Evolutionary conservation across 2,329 filamentous ascomycete genomes (phyloP).

Genomic region (Hypomyces perniciosus): DNA sequence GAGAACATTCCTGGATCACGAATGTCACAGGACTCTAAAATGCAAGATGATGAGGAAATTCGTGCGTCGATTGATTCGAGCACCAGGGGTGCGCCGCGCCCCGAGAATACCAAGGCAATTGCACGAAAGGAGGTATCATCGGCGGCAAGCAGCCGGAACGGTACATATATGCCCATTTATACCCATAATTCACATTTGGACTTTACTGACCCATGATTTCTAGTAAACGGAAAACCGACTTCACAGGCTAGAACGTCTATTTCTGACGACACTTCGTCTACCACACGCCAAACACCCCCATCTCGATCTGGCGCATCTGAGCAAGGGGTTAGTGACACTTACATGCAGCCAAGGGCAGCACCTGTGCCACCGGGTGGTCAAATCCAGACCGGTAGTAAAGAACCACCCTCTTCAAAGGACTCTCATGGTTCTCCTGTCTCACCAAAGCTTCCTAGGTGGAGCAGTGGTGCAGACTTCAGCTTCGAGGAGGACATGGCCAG

Average conservation of each 20-base stretch:
- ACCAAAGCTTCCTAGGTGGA: slow-evolving; percentile 67
- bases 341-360: slow-evolving; percentile 53
- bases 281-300: slow-evolving; percentile 19
- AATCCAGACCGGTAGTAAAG: slow-evolving; percentile 37
- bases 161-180: slow-evolving; percentile 31
- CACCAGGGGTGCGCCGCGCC: slow-evolving; percentile 34
- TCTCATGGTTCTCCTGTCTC: slow-evolving; percentile 42
- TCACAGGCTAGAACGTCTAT: slow-evolving; percentile 18
- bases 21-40: slow-evolving; percentile 54
- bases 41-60: slow-evolving; percentile 48
- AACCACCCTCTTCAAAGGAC: slow-evolving; percentile 41
- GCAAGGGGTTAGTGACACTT: slow-evolving; percentile 39
- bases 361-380: slow-evolving; percentile 43
- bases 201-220: background rate
- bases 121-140: slow-evolving; percentile 58
- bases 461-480: slow-evolving; percentile 77
- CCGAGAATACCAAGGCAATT: slow-evolving; percentile 44
- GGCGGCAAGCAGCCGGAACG: slow-evolving; percentile 28
- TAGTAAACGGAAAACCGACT: slow-evolving; percentile 24
- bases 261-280: slow-evolving; percentile 17
- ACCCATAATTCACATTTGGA: background rate
- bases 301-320: slow-evolving; percentile 18
- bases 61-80: slow-evolving; percentile 37
- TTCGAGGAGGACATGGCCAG: slow-evolving; percentile 95
- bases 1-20: slow-evolving; percentile 34